Conservation (phyloP, 2,329 filamentous ascomycete species). For the Sporothrix mexicana region DNA sequence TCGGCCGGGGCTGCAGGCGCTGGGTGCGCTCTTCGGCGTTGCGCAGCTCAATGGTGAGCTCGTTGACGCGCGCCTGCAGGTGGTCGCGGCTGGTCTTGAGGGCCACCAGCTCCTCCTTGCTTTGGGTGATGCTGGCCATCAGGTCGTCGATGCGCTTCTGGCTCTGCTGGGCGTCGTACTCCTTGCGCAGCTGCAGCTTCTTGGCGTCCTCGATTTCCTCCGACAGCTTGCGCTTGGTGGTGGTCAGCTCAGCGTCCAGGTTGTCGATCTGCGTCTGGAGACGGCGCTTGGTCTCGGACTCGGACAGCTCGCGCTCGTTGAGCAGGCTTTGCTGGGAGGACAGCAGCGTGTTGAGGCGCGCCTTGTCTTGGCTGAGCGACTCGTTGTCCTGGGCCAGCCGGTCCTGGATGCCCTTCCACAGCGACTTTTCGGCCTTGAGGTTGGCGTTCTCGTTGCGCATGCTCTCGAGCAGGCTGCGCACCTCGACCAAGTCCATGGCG, state of each 20-base stretch:
- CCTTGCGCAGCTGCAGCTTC: slow-evolving; percentile 81
- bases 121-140: slow-evolving; percentile 75
- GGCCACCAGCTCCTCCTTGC: slow-evolving; percentile 84
- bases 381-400: slow-evolving; percentile 90
- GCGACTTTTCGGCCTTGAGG: slow-evolving; percentile 89
- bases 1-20: slow-evolving; percentile 80
- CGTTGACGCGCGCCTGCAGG: slow-evolving; percentile 84
- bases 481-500: slow-evolving; percentile 89
- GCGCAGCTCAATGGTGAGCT: slow-evolving; percentile 84
- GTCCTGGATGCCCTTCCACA: slow-evolving; percentile 93
- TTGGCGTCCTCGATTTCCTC: slow-evolving; percentile 84
- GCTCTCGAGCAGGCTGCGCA: slow-evolving; percentile 79
- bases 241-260: slow-evolving; percentile 77
- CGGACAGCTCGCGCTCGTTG: slow-evolving; percentile 87
- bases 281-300: slow-evolving; percentile 80
- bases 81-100: slow-evolving; percentile 89
- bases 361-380: slow-evolving; percentile 79
- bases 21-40: slow-evolving; percentile 87
- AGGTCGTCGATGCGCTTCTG: slow-evolving; percentile 94
- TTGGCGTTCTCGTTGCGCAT: slow-evolving; percentile 90
- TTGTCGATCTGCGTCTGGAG: slow-evolving; percentile 78
- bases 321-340: slow-evolving; percentile 85
- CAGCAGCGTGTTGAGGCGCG: slow-evolving; percentile 80
- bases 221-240: slow-evolving; percentile 80
- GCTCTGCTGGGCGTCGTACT: slow-evolving; percentile 85